Base-by-base conservation (phyloP, 78 protist species). In the Planoprotostelium fungivorum region DNA sequence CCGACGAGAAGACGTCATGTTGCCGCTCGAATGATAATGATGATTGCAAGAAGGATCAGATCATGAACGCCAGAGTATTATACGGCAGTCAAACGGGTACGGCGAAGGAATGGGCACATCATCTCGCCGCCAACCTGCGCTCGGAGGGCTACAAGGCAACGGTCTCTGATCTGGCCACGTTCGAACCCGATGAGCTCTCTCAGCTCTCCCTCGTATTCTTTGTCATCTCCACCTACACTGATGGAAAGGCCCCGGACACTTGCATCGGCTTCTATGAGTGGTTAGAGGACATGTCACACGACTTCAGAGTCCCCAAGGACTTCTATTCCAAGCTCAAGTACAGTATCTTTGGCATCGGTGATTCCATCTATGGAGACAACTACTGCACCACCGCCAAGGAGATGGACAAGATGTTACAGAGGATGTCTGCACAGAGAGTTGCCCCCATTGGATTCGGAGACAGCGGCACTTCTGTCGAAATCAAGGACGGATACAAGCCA, bases 271-370 rank as follows among this genome's bases (percentile, higher is more conserved):
- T 89, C 90, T 85, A n/a, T 29, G 83, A 39, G 37, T 37, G 5
- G 83, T 84, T 88, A n/a, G 1, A 35, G 37, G 91, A 84, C 83
- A 9, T 28, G 16, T 0, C 89, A n/a, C 0, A 1, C 87, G 93
- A 90, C 90, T 37, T 63, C 29, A 88, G 93, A 36, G 87, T 84
- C n/a, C 23, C 28, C 0, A 5, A 25, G 86, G 1, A 51, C 31
- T 51, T 51, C 73, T 51, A 51, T 16, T 51, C 73, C 16, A 0
- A 23, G 1, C 0, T 38, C 92, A 63, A 83, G 34, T 93, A 34
- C 89, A n/a, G 89, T 29, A 86, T 93, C 28, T 95, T 95, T 73
- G 97, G 95, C 28, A 51, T 89, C 38, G 97, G 97, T 83, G 73
- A 91, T 90, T 38, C 90, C 29, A 86, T 34, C 35, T 90, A 88